Base-by-base conservation (phyloP, 352 stramenopile genomes). In the Globisporangium camurandrum region DNA sequence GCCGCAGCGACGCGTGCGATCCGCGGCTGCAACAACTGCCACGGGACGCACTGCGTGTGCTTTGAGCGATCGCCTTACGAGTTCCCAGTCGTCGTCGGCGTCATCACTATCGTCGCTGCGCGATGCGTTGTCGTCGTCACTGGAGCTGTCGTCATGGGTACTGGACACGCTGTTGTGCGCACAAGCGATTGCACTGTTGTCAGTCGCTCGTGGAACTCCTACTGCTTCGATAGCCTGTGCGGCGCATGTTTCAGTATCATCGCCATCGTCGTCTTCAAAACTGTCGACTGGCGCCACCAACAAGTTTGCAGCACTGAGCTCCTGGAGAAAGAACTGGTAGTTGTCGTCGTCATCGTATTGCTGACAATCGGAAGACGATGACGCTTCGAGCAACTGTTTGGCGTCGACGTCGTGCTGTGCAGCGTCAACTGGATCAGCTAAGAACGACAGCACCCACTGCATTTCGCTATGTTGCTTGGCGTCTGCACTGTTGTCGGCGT, bases 381-480 rank as follows among this genome's bases (percentile, higher is more conserved):
- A n/a, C 19, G 43, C 63, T n/a, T 47, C 57, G 19, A 80, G 37
- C 42, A 86, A 51, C 48, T 70, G 65, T 45, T 86, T 88, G 22
- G 73, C 71, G 24, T 86, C 74, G 2, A 53, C 63, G 40, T 88
- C 76, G 4, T 66, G 59, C 20, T 57, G 56, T 14, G 69, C 76
- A 2, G 67, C 58, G 9, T 59, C 59, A n/a, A 84, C 57, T 0
- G 76, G 74, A 23, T 85, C 54, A 1, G 51, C 75, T 16, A 88
- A 54, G 49, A 88, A 86, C 12, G 67, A 77, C 7, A 88, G 49
- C 9, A 86, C 74, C 74, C 76, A 88, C 55, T 88, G 76, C 76
- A 86, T 86, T 48, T 86, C 66, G 51, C 66, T 78, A 11, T 2
- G n/a, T 22, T 36, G 50, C 47, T 43, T 42, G 42, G 66, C 7